Evolutionary conservation across 1,284 basidiomycete genomes (phyloP).

Genomic region (Apiotrichum brassicae): DNA sequence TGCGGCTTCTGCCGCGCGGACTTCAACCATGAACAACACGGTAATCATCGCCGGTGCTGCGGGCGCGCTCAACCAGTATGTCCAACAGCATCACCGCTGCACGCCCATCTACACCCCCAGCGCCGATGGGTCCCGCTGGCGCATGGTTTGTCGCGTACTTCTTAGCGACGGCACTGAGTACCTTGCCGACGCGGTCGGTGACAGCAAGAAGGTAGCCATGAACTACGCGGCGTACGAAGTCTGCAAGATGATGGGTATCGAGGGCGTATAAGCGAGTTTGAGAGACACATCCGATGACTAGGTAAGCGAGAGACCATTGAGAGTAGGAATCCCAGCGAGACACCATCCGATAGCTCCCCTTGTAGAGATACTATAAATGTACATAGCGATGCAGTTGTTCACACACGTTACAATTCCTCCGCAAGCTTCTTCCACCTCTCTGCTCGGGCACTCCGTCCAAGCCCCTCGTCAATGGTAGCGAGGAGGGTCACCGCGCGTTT

Average conservation of each 20-base stretch:
- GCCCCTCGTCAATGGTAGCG: constrained; percentile 24
- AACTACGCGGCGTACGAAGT: constrained; percentile 34
- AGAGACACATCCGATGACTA: no score
- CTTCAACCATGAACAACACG: constrained; percentile 1
- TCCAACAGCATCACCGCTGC: no score
- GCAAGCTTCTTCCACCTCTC: constrained; percentile 15
- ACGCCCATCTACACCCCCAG: no score
- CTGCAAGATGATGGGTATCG: constrained; percentile 19
- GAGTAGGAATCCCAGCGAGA: no score
- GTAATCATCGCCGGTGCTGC: not conserved
- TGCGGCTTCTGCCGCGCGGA: not conserved
- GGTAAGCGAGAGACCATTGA: no score
- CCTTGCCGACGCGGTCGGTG: constrained; percentile 20
- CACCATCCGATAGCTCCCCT: not conserved
- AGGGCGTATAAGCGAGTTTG: constrained; percentile 1
- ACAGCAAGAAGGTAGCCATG: constrained; percentile 27
- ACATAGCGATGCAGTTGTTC: not conserved
- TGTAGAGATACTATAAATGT: not conserved
- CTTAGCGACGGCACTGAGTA: constrained; percentile 9
- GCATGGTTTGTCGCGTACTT: not conserved
- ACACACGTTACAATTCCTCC: constrained; percentile 1
- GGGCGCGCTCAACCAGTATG: constrained; percentile 7
- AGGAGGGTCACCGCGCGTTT: constrained; percentile 18
- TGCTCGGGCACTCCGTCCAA: constrained; percentile 23
- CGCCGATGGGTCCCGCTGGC: constrained; percentile 3